phyloP scores from a whole-genome alignment of 371 early-diverging fungal species.

The Mortierella polycephala region DNA sequence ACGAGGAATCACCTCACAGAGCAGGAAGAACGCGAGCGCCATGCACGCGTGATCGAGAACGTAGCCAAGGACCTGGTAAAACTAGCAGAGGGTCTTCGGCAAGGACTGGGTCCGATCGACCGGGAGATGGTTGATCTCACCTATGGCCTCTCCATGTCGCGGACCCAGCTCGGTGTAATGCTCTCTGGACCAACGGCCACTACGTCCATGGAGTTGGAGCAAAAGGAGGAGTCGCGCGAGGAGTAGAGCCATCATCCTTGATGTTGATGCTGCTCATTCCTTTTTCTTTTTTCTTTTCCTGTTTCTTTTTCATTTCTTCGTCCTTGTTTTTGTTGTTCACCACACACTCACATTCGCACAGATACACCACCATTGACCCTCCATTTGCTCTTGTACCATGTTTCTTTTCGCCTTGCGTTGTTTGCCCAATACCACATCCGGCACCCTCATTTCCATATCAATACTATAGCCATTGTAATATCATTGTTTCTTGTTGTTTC shows the following conservation, averaged over 20 bases:
- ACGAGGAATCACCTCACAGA: conserved; percentile 49
- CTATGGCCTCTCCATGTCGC: conserved; percentile 44
- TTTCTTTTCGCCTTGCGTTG: conserved; percentile 1
- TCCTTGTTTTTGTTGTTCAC: neutral
- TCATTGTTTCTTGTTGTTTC: conserved; percentile 13
- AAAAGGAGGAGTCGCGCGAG: conserved; percentile 45
- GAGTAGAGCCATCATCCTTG: conserved; percentile 11
- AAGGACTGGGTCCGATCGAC: conserved; percentile 42
- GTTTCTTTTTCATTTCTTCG: conserved; percentile 1
- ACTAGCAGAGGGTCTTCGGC: conserved; percentile 42
- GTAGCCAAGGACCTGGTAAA: conserved; percentile 40
- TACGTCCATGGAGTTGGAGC: conserved; percentile 16
- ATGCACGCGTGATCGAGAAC: conserved; percentile 53
- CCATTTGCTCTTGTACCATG: conserved; percentile 18
- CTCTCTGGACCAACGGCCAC: conserved; percentile 17
- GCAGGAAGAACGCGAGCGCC: conserved; percentile 52
- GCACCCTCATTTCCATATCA: conserved; percentile 1
- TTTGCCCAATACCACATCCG: conserved; percentile 4
- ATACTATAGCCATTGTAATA: conserved; percentile 24
- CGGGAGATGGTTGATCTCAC: conserved; percentile 46
- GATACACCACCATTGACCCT: conserved; percentile 4
- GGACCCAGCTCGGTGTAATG: conserved; percentile 51
- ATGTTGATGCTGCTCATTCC: neutral
- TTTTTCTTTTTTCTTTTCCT: conserved; percentile 8
- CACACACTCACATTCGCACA: conserved; percentile 4